Percentiles rank a stretch among this genome's conserved stretches.
Evolutionary conservation across 225 moss, liverwort and hornwort genomes (phyloP).

Genomic region (Physcomitrium patens): DNA sequence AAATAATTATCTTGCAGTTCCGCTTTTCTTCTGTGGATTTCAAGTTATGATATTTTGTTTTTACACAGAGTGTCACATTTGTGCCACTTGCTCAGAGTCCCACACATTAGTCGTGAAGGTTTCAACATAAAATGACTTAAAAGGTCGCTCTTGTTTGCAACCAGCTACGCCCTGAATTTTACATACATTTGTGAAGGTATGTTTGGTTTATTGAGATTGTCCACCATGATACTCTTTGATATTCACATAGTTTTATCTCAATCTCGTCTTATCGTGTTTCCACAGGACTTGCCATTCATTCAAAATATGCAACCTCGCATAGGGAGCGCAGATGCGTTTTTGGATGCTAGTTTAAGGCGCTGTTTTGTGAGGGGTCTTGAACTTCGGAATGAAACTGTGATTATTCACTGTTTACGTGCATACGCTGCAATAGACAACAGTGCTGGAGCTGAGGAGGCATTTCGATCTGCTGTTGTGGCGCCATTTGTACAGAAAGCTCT

Average conservation of each 20-base stretch:
- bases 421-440: constrained; percentile 88
- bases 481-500: constrained; percentile 69
- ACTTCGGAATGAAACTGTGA: constrained; percentile 70
- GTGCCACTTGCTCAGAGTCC: neutral
- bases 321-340: constrained; percentile 61
- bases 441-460: constrained; percentile 80
- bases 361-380: constrained; percentile 80
- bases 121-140: neutral
- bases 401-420: constrained; percentile 83
- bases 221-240: neutral
- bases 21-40: neutral
- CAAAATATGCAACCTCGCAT: constrained; percentile 84
- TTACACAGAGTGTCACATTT: neutral
- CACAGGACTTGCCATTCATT: constrained; percentile 80
- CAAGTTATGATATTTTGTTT: neutral
- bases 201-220: constrained; percentile 1
- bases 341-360: constrained; percentile 69
- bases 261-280: neutral
- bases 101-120: neutral
- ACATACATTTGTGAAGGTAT: neutral
- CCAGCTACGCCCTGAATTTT: neutral
- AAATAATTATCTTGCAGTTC: neutral
- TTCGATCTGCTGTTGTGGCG: constrained; percentile 78
- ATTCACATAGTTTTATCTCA: neutral
- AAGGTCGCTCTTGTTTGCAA: neutral